Percentiles rank a stretch among this genome's conserved stretches.
These are phyloP conservation scores for Silene latifolia DNA, from an alignment of 148 eudicot genomes.

Conservation along the genomic window DNA sequence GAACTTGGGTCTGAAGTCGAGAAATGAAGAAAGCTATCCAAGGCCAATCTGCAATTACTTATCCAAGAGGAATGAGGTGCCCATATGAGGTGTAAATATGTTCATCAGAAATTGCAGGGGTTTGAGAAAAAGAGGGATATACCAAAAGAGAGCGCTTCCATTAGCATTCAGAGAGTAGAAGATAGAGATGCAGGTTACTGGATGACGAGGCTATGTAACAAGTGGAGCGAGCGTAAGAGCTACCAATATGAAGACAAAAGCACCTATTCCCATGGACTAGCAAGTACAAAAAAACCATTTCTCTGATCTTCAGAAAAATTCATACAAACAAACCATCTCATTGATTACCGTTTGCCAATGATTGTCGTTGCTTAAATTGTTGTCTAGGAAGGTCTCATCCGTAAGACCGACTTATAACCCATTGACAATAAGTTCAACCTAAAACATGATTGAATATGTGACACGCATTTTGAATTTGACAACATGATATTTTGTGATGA, in stretches of 20 bases:
- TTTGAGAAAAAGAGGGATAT: too few species aligned
- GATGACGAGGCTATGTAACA: conserved; percentile 17
- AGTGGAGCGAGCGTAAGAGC: neutral
- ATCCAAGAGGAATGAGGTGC: neutral
- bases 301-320: neutral
- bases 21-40: neutral
- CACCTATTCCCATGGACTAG: conserved; percentile 46
- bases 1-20: neutral
- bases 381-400: too few species aligned
- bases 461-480: neutral
- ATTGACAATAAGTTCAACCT: too few species aligned
- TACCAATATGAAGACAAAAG: conserved; percentile 36
- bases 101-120: too few species aligned
- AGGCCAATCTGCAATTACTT: conserved; percentile 12
- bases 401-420: too few species aligned
- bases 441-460: neutral
- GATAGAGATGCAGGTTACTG: neutral
- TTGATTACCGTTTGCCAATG: neutral
- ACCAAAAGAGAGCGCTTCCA: neutral
- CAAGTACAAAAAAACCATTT: conserved; percentile 30
- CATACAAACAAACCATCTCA: neutral
- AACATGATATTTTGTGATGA: neutral
- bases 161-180: conserved; percentile 1
- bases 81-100: conserved; percentile 15
- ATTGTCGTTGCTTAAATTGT: neutral